These are phyloP conservation scores for Hyphopichia khmerensis DNA, from an alignment of 1,139 yeast species.

Conservation along the genomic window DNA sequence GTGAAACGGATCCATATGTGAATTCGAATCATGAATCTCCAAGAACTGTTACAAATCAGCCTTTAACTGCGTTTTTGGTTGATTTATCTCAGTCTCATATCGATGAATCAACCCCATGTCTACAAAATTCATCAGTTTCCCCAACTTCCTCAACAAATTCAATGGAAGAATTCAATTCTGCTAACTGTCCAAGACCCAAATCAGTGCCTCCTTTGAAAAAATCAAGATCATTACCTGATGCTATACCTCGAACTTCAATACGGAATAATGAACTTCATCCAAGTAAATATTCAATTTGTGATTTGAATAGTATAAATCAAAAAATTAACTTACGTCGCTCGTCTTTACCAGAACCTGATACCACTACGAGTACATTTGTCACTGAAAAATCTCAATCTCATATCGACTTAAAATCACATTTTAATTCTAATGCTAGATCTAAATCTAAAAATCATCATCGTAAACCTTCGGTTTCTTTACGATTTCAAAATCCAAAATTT, in stretches of 20 bases:
- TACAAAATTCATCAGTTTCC: neutral
- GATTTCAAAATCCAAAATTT: constrained; percentile 23
- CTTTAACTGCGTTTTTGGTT: constrained; percentile 28
- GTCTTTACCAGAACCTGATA: constrained; percentile 4
- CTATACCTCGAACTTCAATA: neutral
- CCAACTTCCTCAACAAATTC: neutral
- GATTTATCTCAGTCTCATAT: constrained; percentile 1
- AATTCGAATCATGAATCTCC: neutral
- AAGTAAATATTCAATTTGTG: constrained; percentile 21
- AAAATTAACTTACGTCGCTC: constrained; percentile 6
- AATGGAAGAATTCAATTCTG: neutral
- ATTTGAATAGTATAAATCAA: constrained; percentile 19
- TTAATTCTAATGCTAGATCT: no score
- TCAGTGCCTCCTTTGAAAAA: neutral
- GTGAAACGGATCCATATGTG: neutral
- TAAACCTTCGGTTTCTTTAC: constrained; percentile 31
- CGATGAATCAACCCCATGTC: neutral
- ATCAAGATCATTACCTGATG: neutral
- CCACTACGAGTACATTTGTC: neutral
- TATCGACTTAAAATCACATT: neutral
- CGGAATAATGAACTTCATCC: neutral
- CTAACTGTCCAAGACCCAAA: neutral
- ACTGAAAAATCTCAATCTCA: neutral
- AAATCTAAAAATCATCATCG: constrained; percentile 22
- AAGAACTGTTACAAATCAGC: constrained; percentile 12